These are phyloP conservation scores for Melampsora americana DNA, from an alignment of 1,284 basidiomycete species.

Conservation along the genomic window DNA sequence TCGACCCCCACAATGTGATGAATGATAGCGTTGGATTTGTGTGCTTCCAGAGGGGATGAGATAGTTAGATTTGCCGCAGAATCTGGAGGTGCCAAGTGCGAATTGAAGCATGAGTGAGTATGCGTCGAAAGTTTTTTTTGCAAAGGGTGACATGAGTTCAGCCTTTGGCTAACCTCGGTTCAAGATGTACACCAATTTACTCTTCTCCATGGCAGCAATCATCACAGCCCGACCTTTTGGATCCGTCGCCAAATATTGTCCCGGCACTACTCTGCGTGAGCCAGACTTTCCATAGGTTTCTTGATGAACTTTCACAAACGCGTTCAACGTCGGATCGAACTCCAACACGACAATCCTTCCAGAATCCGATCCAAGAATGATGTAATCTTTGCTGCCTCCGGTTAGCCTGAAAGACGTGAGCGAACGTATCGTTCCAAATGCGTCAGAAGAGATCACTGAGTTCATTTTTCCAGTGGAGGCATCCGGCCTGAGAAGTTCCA, in stretches of 20 bases:
- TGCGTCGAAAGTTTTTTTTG: background rate
- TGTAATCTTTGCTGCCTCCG: conserved; percentile 92
- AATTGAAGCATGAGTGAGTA: background rate
- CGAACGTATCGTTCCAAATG: conserved; percentile 84
- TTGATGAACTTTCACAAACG: conserved; percentile 85
- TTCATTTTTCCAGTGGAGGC: conserved; percentile 77
- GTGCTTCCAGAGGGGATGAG: conserved; percentile 88
- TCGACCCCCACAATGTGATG: conserved; percentile 87
- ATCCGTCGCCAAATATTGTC: conserved; percentile 87
- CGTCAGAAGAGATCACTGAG: conserved; percentile 73
- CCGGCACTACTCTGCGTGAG: conserved; percentile 82
- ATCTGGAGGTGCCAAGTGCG: conserved; percentile 59
- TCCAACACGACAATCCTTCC: conserved; percentile 88
- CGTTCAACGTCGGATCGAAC: conserved; percentile 77
- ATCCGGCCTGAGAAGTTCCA: conserved; percentile 83
- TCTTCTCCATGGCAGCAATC: conserved; percentile 81
- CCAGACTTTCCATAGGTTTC: conserved; percentile 94
- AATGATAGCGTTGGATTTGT: conserved; percentile 86
- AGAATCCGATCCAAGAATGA: conserved; percentile 89
- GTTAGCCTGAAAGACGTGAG: conserved; percentile 84
- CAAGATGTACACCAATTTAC: conserved; percentile 64
- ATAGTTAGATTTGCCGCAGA: conserved; percentile 91
- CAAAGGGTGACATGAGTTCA: background rate
- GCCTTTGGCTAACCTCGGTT: conserved; percentile 46
- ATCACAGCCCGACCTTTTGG: conserved; percentile 91